Percentiles rank a stretch among this genome's conserved stretches.
These are phyloP conservation scores for Dalbergia cultrata DNA, from an alignment of 306 rosid species.

Conservation along the genomic window DNA sequence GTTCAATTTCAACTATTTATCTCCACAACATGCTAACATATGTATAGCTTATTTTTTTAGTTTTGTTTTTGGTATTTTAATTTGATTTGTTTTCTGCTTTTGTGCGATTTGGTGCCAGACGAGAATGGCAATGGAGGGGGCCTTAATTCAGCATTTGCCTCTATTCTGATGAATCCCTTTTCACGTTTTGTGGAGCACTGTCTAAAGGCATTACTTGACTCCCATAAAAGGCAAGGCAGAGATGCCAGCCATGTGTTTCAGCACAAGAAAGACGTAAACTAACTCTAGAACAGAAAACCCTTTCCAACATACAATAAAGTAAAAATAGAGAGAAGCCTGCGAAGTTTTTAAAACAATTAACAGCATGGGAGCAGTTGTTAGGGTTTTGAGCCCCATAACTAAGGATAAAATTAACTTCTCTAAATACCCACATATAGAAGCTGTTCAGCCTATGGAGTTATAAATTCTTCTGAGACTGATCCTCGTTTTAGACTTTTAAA, in stretches of 20 bases:
- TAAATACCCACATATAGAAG: background rate
- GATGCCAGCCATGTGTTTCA: constrained; percentile 69
- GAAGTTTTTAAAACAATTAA: constrained; percentile 4
- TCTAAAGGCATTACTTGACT: constrained; percentile 54
- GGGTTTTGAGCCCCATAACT: constrained; percentile 49
- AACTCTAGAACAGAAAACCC: constrained; percentile 61
- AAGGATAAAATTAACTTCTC: background rate
- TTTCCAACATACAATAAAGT: background rate
- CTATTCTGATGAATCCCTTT: constrained; percentile 37
- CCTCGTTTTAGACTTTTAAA: constrained; percentile 5
- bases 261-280: constrained; percentile 61
- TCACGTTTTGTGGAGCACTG: constrained; percentile 51
- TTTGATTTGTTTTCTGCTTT: constrained; percentile 26
- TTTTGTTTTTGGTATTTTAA: background rate
- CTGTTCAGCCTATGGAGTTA: background rate
- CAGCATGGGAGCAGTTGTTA: constrained; percentile 48
- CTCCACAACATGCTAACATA: constrained; percentile 18
- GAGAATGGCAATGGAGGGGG: constrained; percentile 31
- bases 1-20: background rate
- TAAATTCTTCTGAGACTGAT: background rate
- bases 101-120: constrained; percentile 32
- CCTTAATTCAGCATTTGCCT: constrained; percentile 4
- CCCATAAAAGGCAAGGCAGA: constrained; percentile 65
- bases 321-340: constrained; percentile 10
- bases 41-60: background rate